These are phyloP conservation scores for Potentilla sterilis DNA, from an alignment of 306 rosid species.

Conservation along the genomic window DNA sequence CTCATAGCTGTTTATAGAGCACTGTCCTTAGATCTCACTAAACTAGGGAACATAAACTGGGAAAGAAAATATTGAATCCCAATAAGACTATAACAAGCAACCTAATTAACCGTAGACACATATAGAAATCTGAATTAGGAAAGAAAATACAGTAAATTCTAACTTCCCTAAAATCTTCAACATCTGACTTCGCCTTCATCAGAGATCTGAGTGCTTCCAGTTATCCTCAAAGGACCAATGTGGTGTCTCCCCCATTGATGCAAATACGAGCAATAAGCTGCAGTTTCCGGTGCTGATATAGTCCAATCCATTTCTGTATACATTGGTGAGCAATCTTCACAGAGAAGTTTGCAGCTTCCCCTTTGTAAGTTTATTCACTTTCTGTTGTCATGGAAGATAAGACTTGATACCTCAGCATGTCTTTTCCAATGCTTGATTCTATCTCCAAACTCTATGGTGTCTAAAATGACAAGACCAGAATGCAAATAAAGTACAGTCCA, in stretches of 20 bases:
- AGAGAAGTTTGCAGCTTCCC: neutral
- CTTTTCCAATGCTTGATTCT: conserved; percentile 11
- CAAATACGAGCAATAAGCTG: conserved; percentile 6
- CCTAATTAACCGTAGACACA: neutral
- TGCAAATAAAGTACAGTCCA: neutral
- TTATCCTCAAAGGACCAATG: conserved; percentile 25
- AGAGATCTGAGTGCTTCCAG: neutral
- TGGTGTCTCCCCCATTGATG: neutral
- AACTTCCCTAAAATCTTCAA: neutral
- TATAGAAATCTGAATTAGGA: neutral
- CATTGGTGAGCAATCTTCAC: conserved; percentile 23
- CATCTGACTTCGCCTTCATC: neutral
- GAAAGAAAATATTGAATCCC: neutral
- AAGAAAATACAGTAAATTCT: neutral
- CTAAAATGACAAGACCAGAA: neutral
- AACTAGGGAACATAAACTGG: neutral
- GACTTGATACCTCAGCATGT: conserved; percentile 17
- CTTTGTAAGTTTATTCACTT: neutral
- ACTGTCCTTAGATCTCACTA: neutral
- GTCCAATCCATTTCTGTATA: neutral
- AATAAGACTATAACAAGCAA: neutral
- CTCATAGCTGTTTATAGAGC: neutral
- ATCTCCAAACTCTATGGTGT: neutral
- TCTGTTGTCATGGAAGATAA: conserved; percentile 21
- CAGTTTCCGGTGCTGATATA: neutral